phyloP scores from a whole-genome alignment of 176 grass and related monocot species.

The Otatea glauca region DNA sequence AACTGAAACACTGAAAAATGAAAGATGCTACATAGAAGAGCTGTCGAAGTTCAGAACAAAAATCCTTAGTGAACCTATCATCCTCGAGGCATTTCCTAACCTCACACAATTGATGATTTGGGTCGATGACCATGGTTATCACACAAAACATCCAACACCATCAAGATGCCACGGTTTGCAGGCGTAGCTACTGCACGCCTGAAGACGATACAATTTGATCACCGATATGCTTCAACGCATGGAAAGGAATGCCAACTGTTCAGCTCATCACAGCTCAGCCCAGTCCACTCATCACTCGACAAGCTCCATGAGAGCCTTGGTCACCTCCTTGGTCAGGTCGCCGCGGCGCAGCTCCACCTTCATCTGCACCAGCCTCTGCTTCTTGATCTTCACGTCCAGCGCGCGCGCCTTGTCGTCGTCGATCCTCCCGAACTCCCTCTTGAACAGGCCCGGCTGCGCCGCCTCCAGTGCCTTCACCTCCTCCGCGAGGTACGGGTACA shows the following conservation, averaged over 20 bases:
- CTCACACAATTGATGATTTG: neutral
- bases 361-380: constrained; percentile 21
- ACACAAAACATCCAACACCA: neutral
- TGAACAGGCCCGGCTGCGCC: constrained; percentile 28
- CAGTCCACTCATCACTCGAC: constrained; percentile 3
- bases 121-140: neutral
- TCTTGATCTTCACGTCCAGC: constrained; percentile 67
- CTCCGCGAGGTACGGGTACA: constrained; percentile 51
- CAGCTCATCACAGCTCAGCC: neutral
- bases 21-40: neutral
- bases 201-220: neutral
- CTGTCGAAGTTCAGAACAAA: neutral
- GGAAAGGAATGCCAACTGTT: neutral
- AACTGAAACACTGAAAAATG: neutral
- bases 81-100: neutral
- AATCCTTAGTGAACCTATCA: neutral
- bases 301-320: constrained; percentile 39
- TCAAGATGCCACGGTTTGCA: neutral
- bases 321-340: constrained; percentile 48
- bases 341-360: constrained; percentile 5
- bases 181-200: neutral
- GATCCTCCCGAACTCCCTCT: constrained; percentile 50
- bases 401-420: constrained; percentile 39
- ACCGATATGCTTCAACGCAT: neutral
- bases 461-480: constrained; percentile 37